These are phyloP conservation scores for Ilex aquifolium DNA, from an alignment of 257 asterid genomes.

Conservation along the genomic window DNA sequence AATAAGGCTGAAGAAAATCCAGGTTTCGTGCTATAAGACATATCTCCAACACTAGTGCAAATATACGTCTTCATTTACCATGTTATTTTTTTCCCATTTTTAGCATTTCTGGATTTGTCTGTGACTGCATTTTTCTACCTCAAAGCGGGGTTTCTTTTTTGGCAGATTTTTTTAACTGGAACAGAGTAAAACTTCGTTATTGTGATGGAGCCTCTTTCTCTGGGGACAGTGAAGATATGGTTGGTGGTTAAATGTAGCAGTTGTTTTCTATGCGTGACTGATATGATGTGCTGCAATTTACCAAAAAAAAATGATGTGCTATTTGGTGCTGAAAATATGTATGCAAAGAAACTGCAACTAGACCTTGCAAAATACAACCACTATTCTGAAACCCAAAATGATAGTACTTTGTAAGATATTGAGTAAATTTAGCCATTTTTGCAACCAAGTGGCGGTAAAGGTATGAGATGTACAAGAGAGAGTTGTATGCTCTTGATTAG, in stretches of 20 bases:
- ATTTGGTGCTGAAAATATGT: no score
- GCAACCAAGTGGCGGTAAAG: no score
- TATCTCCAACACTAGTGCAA: neutral
- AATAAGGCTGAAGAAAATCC: slow-evolving; percentile 57
- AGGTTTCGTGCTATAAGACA: slow-evolving; percentile 21
- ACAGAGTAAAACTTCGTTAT: slow-evolving; percentile 56
- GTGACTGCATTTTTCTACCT: neutral
- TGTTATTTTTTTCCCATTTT: neutral
- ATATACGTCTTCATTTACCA: neutral
- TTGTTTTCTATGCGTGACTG: no score
- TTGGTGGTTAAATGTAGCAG: slow-evolving; percentile 7
- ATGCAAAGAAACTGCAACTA: no score
- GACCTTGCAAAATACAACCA: no score
- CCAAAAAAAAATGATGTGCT: no score
- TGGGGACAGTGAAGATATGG: slow-evolving; percentile 57
- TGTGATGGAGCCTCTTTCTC: slow-evolving; percentile 72
- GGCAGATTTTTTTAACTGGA: slow-evolving; percentile 72
- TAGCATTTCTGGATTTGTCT: neutral
- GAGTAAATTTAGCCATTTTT: no score
- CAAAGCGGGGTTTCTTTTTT: neutral
- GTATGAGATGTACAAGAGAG: no score
- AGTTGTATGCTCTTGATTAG: no score
- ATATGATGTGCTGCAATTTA: no score
- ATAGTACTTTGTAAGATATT: no score
- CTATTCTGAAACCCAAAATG: no score